Conservation (phyloP, 257 asterid genomes). For the Solanum neorickii region DNA sequence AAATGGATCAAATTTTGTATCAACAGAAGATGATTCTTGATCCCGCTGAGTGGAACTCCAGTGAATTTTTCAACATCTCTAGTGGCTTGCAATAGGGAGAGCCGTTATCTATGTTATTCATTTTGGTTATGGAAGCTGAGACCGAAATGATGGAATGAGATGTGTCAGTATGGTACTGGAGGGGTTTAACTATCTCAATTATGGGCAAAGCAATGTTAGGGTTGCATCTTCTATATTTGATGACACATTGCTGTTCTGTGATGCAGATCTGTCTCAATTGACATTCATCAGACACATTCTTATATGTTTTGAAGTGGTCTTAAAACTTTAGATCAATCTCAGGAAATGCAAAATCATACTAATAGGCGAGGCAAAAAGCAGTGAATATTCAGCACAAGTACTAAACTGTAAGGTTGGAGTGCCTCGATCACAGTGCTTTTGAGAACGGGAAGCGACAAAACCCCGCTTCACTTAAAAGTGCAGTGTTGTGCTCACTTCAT, state of each 20-base stretch:
- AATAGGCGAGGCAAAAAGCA: neutral
- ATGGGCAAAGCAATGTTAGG: neutral
- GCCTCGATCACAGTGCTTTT: neutral
- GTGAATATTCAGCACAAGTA: neutral
- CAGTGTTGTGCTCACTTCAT: neutral
- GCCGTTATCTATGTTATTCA: neutral
- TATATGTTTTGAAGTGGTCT: neutral
- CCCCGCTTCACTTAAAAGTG: neutral
- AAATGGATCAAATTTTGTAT: neutral
- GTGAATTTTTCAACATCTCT: neutral
- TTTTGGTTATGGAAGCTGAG: neutral
- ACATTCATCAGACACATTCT: neutral
- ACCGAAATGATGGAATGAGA: neutral
- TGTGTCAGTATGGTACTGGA: neutral
- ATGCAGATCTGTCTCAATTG: neutral
- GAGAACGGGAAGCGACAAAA: neutral
- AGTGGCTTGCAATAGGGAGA: neutral
- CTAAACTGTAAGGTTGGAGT: neutral
- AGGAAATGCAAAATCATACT: neutral
- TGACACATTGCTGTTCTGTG: neutral
- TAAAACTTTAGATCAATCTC: neutral
- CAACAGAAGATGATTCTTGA: neutral
- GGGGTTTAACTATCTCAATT: neutral
- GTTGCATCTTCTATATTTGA: neutral
- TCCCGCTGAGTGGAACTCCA: neutral